Evolutionary conservation across 2,329 filamentous ascomycete genomes (phyloP), one percentile per base, ranked within the genome.

Genomic region (Diaporthe citriasiana): DNA sequence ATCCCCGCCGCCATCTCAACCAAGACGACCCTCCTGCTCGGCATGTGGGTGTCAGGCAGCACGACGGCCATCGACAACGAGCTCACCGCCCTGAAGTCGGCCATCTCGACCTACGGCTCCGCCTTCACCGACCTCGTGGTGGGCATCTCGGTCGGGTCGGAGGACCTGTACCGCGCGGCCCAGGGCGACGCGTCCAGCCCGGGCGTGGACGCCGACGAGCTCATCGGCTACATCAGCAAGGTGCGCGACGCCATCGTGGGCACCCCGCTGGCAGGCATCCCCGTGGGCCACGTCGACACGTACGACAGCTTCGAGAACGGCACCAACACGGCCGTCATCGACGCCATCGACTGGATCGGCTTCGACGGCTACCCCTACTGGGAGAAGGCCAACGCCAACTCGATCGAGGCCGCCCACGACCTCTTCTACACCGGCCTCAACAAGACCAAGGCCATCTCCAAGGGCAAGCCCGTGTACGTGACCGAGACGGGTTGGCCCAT

Each of bases 1-100:
- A 90, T 96, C 84, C 93, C 94, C 84, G 92, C 92, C 47, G 91
- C 92, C 78, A 85, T 92, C 59, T 84, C 86, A 74, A 91, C 90
- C 75, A 85, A 90, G 56, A 91, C 89, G 83, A 72, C 59, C 33
- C 70, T 93, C 57, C 89, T 93, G 47, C 90, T 92, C 69, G 91
- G 92, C 76, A 84, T 93, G 79, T 93, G 92, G 92, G 82, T 88
- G 65, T 88, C 88, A 25, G 88, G 88, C 77, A 92, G 91, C 68
- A 85, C 84, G 57, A 82, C 82, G 71, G 89, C 86, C 81, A 93
- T 88, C 81, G 83, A 87, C 76, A 86, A 87, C 69, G 91, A 93
- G 86, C 88, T 93, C 79, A 85, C 79, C 76, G 91, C 91, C 25
- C 84, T 93, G 53, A 83, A 89, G 79, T 82, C 85, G 73, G 91